phyloP scores from a whole-genome alignment of 1,284 basidiomycete species.

The Pascua sp. region DNA sequence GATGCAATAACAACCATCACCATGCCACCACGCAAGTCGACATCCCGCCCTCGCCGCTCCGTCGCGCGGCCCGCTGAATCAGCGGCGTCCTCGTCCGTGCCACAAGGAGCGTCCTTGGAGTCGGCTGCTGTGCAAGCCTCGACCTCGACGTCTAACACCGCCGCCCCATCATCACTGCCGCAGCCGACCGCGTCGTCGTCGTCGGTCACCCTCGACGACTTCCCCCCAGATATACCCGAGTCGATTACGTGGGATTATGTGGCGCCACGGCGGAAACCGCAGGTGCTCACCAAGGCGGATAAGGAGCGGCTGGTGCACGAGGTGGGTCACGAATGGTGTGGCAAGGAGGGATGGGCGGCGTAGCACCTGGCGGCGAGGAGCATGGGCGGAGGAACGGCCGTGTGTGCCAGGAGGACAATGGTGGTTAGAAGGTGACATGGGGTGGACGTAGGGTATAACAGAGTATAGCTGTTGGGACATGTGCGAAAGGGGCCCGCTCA shows the following conservation, averaged over 20 bases:
- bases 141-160: background rate
- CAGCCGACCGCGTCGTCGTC: constrained; percentile 19
- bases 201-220: constrained; percentile 30
- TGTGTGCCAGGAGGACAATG: no score
- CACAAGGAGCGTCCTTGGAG: no score
- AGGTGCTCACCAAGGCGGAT: constrained; percentile 28
- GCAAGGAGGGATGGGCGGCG: no score
- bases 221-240: constrained; percentile 27
- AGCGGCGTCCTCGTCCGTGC: no score
- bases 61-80: background rate
- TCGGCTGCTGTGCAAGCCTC: background rate
- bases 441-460: no score
- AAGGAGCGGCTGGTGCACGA: constrained; percentile 35
- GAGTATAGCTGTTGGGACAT: no score
- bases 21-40: constrained; percentile 23
- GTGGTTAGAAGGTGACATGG: no score
- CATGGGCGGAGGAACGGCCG: no score
- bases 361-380: no score
- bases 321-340: constrained; percentile 18
- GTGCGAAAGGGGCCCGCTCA: no score
- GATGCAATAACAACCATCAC: background rate
- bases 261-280: constrained; percentile 4
- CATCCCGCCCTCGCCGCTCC: constrained; percentile 6
- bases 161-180: background rate
- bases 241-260: constrained; percentile 36